Percentiles rank a stretch among this genome's conserved stretches.
Conservation (phyloP, 176 grass and related monocot genomes). For the Miscanthus lutarioriparius region DNA sequence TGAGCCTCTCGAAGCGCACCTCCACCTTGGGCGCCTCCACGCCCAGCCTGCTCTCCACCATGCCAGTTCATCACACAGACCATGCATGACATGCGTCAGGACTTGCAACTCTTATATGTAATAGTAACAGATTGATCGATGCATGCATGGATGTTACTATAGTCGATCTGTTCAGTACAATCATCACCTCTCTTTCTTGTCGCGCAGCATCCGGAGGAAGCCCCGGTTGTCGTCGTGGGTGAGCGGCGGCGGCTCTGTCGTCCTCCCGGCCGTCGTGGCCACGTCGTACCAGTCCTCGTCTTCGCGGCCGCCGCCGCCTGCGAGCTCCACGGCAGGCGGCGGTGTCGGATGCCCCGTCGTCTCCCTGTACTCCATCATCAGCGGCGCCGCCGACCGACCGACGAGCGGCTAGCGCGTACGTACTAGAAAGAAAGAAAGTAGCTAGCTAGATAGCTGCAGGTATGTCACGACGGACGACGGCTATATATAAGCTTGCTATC, state of each 20-base stretch:
- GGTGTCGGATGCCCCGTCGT: neutral
- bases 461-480: neutral
- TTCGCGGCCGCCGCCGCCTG: neutral
- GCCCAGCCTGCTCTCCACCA: conserved; percentile 45
- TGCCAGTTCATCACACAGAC: neutral
- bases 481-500: neutral
- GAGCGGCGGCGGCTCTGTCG: conserved; percentile 42
- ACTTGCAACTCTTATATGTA: neutral
- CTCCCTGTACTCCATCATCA: conserved; percentile 12
- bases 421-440: too few relatives aligned
- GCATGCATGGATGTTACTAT: neutral
- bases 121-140: neutral
- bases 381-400: neutral
- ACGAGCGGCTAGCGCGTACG: neutral
- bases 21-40: conserved; percentile 56
- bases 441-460: neutral
- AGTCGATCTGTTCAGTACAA: neutral
- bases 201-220: conserved; percentile 71
- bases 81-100: neutral
- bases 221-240: conserved; percentile 74
- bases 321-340: neutral
- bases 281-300: neutral
- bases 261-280: neutral
- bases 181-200: conserved; percentile 61
- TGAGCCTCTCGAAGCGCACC: conserved; percentile 62